Conservation (phyloP, 2,329 filamentous ascomycete genomes). For the Apiospora saccharicola region DNA sequence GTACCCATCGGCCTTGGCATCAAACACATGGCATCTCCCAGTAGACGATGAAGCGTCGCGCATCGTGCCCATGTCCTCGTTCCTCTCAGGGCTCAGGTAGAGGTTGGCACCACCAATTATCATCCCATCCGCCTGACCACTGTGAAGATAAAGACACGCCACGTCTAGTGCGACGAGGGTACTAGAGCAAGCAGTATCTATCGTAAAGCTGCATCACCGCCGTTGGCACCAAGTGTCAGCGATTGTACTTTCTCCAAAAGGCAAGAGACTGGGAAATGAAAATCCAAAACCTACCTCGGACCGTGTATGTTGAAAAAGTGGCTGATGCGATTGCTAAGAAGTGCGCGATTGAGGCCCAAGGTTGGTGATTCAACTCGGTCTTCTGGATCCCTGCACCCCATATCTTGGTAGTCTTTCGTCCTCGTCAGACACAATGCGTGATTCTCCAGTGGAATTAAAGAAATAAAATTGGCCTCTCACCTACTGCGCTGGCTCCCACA, state of each 20-base stretch:
- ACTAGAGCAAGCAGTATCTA: constrained; percentile 42
- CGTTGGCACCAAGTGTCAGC: constrained; percentile 38
- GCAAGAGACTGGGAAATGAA: no score
- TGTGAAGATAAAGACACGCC: constrained; percentile 39
- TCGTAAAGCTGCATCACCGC: constrained; percentile 37
- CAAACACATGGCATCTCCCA: constrained; percentile 38
- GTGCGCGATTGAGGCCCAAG: constrained; percentile 35
- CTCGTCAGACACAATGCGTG: no score
- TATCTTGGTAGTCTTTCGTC: constrained; percentile 37
- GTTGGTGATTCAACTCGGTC: constrained; percentile 27
- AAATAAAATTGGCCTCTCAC: not conserved
- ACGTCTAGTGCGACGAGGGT: constrained; percentile 38
- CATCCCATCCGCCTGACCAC: constrained; percentile 20
- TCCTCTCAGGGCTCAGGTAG: not conserved
- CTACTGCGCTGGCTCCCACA: constrained; percentile 32
- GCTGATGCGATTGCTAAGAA: constrained; percentile 43
- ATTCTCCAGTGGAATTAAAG: no score
- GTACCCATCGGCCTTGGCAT: constrained; percentile 53
- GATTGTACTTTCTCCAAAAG: no score
- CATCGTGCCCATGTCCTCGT: not conserved
- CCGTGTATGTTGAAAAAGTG: constrained; percentile 44
- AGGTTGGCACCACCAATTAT: not conserved
- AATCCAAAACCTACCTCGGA: constrained; percentile 39
- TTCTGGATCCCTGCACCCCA: constrained; percentile 34
- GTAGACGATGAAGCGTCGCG: not conserved